A percentile compares a stretch with the other conserved stretches of the same genome.
phyloP scores from a whole-genome alignment of 371 early-diverging fungal species.

The Mortierella sp. region DNA sequence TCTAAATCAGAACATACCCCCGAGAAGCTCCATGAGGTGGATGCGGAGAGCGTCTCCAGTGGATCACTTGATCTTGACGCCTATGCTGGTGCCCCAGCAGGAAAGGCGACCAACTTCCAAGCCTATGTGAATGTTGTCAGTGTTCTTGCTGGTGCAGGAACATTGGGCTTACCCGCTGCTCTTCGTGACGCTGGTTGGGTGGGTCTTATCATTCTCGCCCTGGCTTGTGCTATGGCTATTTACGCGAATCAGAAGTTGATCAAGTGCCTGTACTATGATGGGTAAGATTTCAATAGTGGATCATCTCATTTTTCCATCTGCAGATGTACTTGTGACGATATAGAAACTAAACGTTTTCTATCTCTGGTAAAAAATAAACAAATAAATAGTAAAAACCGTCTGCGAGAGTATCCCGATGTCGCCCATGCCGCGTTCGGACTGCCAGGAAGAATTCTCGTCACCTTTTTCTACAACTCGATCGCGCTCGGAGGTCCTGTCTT shows the following conservation, averaged over 20 bases:
- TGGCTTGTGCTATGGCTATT: conserved; percentile 79
- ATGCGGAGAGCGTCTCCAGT: conserved; percentile 43
- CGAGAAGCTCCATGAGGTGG: conserved; percentile 39
- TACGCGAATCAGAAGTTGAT: conserved; percentile 79
- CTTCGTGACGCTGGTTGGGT: conserved; percentile 88
- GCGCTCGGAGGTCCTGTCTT: conserved; percentile 80
- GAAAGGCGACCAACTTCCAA: conserved; percentile 55
- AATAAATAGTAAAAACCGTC: conserved; percentile 57
- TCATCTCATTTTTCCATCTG: not conserved
- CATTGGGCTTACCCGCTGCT: conserved; percentile 85
- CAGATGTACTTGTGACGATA: no score
- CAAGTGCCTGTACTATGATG: conserved; percentile 77
- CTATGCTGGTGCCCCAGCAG: conserved; percentile 39
- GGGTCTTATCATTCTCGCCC: conserved; percentile 75
- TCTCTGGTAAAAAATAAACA: no score
- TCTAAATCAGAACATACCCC: conserved; percentile 9
- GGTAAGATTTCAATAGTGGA: conserved; percentile 36
- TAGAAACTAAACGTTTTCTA: no score
- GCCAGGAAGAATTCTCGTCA: conserved; percentile 67
- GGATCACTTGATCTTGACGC: conserved; percentile 27
- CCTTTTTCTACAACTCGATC: conserved; percentile 75
- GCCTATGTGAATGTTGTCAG: conserved; percentile 78
- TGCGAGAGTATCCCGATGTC: conserved; percentile 70
- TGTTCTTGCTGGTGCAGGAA: conserved; percentile 89
- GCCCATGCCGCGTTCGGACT: conserved; percentile 77